These are phyloP conservation scores for Hymenoscyphus repandus DNA, from an alignment of 2,329 filamentous ascomycete species.

Conservation along the genomic window DNA sequence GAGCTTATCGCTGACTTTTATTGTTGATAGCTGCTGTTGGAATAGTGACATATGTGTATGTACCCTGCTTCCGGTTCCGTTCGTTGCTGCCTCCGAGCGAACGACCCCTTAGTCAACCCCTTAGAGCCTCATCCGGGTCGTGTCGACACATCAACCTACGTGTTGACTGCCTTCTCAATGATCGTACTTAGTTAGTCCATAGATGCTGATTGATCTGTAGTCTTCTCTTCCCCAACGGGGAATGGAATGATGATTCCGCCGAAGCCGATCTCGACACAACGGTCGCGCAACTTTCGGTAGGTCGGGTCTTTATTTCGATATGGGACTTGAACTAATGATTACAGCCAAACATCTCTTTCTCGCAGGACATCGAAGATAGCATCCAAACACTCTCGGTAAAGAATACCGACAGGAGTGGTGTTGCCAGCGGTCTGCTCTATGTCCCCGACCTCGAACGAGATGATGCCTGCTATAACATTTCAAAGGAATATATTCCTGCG, in stretches of 20 bases:
- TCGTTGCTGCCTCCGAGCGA: neutral
- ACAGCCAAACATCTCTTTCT: constrained; percentile 29
- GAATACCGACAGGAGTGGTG: constrained; percentile 52
- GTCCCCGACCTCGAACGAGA: constrained; percentile 62
- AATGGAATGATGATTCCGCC: constrained; percentile 22
- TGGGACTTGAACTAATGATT: neutral
- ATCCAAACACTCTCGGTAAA: constrained; percentile 73
- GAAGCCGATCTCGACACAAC: constrained; percentile 13
- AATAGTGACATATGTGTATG: constrained; percentile 28
- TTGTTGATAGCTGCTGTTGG: constrained; percentile 22
- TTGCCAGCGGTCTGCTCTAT: constrained; percentile 76
- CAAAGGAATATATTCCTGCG: constrained; percentile 60
- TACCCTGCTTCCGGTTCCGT: constrained; percentile 3
- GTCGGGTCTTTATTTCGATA: constrained; percentile 3
- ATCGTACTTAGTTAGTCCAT: neutral
- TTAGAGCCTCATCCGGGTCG: neutral
- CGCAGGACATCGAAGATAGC: constrained; percentile 43
- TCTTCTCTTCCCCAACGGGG: constrained; percentile 28
- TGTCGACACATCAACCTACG: neutral
- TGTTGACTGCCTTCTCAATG: neutral
- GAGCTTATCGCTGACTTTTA: too few species aligned
- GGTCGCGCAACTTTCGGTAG: constrained; percentile 25
- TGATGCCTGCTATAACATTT: constrained; percentile 58
- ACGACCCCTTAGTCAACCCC: neutral
- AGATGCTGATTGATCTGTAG: constrained; percentile 18